These are phyloP conservation scores for Macrophomina pseudophaseolina DNA, from an alignment of 2,329 filamentous ascomycete genomes.

Conservation along the genomic window DNA sequence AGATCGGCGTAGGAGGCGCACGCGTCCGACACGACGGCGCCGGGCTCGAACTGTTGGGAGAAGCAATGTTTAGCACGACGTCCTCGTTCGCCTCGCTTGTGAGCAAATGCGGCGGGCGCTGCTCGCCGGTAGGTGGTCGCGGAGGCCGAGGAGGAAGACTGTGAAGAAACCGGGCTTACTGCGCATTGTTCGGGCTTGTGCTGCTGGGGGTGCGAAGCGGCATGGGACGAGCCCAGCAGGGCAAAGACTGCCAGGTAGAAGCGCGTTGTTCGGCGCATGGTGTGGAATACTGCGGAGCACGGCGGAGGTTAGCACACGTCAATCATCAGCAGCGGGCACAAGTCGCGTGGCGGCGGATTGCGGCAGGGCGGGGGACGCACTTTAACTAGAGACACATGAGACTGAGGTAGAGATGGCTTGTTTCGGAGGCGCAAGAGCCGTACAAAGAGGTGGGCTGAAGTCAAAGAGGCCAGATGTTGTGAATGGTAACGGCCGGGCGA, in stretches of 20 bases:
- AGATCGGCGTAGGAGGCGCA: slow-evolving; percentile 93
- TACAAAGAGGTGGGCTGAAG: slow-evolving; percentile 29
- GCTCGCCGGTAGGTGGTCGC: slow-evolving; percentile 25
- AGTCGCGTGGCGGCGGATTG: not conserved
- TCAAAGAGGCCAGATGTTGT: slow-evolving; percentile 46
- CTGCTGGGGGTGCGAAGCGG: slow-evolving; percentile 43
- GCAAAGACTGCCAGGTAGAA: slow-evolving; percentile 69
- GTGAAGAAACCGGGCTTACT: slow-evolving; percentile 50
- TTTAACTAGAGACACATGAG: not conserved
- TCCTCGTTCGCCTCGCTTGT: not conserved
- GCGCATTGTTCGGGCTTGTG: slow-evolving; percentile 58
- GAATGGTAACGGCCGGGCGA: not conserved
- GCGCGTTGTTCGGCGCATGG: slow-evolving; percentile 60
- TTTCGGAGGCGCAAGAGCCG: slow-evolving; percentile 24
- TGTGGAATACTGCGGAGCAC: slow-evolving; percentile 1
- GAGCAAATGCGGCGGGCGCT: not conserved
- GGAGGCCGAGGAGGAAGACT: slow-evolving; percentile 30
- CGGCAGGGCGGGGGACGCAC: slow-evolving; percentile 5
- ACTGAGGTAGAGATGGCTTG: not conserved
- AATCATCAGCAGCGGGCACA: slow-evolving; percentile 31
- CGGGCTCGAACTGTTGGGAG: slow-evolving; percentile 75
- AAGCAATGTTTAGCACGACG: not conserved
- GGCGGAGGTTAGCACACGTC: slow-evolving; percentile 22
- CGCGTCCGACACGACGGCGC: slow-evolving; percentile 88
- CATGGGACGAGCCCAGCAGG: slow-evolving; percentile 58